Conservation (phyloP, 2,329 filamentous ascomycete species). For the Scopulariopsis brevicaulis region DNA sequence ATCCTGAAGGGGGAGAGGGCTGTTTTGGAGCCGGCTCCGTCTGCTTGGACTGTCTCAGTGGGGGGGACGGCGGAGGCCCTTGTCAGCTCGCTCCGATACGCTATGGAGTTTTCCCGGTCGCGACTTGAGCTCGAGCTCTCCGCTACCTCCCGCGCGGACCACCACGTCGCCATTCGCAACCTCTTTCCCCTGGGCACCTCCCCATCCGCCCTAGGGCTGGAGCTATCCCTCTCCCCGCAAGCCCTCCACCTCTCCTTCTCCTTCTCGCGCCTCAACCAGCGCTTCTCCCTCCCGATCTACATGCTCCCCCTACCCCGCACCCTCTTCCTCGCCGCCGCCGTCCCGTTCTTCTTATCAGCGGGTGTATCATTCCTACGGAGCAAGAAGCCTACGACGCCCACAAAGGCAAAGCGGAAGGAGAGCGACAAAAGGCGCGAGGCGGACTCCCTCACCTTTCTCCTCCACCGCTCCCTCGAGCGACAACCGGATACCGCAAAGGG, state of each 20-base stretch:
- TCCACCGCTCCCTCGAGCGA: constrained; percentile 25
- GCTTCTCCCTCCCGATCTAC: constrained; percentile 30
- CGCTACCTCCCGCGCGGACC: constrained; percentile 20
- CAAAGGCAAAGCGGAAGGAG: background rate
- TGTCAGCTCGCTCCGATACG: constrained; percentile 24
- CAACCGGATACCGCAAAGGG: constrained; percentile 10
- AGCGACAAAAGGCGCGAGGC: constrained; percentile 21
- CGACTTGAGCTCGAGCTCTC: constrained; percentile 31
- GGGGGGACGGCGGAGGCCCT: constrained; percentile 15
- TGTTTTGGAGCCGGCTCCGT: constrained; percentile 20
- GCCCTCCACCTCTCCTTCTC: constrained; percentile 32
- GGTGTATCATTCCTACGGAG: constrained; percentile 19
- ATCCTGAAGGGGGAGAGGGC: constrained; percentile 18
- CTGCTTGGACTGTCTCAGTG: constrained; percentile 27
- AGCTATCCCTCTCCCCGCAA: constrained; percentile 27
- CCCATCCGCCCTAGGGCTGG: constrained; percentile 30
- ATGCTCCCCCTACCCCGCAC: constrained; percentile 20
- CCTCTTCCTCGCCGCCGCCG: constrained; percentile 24
- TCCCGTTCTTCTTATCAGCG: constrained; percentile 27
- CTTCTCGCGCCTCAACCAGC: constrained; percentile 32
- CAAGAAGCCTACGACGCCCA: constrained; percentile 5
- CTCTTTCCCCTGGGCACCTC: constrained; percentile 24
- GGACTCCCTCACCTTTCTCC: constrained; percentile 29
- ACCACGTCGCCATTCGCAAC: constrained; percentile 29
- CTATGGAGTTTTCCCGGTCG: constrained; percentile 19